Evolutionary conservation across 805 yeast species (phyloP).

Genomic region (Tetrapisispora pingtungensis): DNA sequence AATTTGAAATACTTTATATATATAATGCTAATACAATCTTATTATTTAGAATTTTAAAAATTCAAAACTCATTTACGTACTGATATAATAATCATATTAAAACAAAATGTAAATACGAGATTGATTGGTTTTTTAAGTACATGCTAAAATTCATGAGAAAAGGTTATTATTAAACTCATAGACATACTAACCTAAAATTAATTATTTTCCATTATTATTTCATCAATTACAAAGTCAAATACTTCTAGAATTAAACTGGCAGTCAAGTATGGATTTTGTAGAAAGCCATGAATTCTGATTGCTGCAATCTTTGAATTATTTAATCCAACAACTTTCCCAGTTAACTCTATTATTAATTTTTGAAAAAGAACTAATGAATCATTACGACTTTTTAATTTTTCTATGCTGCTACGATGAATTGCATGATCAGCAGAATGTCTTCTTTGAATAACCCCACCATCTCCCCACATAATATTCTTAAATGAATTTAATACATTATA

Average conservation of each 20-base stretch:
- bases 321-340: conserved; percentile 65
- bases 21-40: background rate
- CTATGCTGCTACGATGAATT: conserved; percentile 35
- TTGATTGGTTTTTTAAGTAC: too few relatives aligned
- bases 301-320: conserved; percentile 57
- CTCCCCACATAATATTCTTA: conserved; percentile 38
- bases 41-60: background rate
- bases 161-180: background rate
- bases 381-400: conserved; percentile 41
- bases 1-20: background rate
- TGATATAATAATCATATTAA: background rate
- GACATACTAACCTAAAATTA: background rate
- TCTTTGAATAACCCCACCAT: conserved; percentile 40
- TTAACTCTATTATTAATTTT: conserved; percentile 49
- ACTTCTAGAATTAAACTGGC: conserved; percentile 50
- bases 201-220: conserved; percentile 9
- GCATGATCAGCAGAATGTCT: conserved; percentile 11
- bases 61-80: background rate
- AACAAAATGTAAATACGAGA: too few relatives aligned
- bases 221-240: conserved; percentile 46
- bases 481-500: conserved; percentile 31
- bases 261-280: conserved; percentile 67
- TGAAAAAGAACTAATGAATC: conserved; percentile 52
- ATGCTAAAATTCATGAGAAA: background rate
- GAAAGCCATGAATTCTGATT: conserved; percentile 45